These are phyloP conservation scores for Penicillium sp. DNA, from an alignment of 2,329 filamentous ascomycete species.

Conservation along the genomic window DNA sequence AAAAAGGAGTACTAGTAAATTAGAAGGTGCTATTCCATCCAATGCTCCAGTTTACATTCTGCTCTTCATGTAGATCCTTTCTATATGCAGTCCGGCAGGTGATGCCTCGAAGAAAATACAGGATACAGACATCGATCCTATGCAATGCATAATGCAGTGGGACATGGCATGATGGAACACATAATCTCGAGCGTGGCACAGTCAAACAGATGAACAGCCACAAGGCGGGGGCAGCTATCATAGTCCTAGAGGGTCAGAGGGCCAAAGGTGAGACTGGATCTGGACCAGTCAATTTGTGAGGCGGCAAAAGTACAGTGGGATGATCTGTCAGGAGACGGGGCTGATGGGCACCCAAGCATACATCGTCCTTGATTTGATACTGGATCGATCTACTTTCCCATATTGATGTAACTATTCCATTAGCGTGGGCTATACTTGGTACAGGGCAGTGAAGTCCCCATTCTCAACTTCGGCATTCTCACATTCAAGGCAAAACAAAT, in stretches of 20 bases:
- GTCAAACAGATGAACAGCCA: conserved; percentile 14
- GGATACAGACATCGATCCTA: conserved; percentile 3
- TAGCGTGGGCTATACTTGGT: not conserved
- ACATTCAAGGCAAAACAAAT: conserved; percentile 1
- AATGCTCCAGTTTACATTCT: conserved; percentile 12
- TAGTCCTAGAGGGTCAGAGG: not conserved
- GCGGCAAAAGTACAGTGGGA: conserved; percentile 7
- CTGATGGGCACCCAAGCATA: not conserved
- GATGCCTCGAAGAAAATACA: conserved; percentile 12
- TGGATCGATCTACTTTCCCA: conserved; percentile 1
- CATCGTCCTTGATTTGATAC: not conserved
- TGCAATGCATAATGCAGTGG: not conserved
- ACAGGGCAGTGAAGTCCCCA: not conserved
- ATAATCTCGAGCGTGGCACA: conserved; percentile 13
- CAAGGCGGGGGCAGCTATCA: conserved; percentile 14
- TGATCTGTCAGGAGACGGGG: conserved; percentile 5
- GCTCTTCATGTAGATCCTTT: conserved; percentile 11
- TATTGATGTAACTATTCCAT: not conserved
- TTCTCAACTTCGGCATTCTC: not conserved
- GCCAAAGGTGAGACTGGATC: not conserved
- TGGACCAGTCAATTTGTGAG: conserved; percentile 10
- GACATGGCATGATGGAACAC: conserved; percentile 5
- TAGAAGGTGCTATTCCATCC: conserved; percentile 13
- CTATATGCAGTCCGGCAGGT: conserved; percentile 14
- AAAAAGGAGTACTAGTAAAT: conserved; percentile 1